Evolutionary conservation across 768 basidiomycete species (phyloP).

Genomic region (Guyanaporus albipodus): DNA sequence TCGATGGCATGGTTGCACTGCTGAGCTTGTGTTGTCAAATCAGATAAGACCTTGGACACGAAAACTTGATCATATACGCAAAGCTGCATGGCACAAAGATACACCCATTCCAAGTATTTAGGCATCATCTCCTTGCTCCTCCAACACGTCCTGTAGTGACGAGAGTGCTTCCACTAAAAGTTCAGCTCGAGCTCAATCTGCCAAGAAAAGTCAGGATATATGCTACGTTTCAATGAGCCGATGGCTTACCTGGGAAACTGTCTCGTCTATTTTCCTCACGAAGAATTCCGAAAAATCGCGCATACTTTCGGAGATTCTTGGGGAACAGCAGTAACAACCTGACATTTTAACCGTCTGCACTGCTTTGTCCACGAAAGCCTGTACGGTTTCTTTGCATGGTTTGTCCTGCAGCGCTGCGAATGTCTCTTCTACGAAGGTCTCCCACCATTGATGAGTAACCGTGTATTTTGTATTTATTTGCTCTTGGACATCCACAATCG

Average conservation of each 20-base stretch:
- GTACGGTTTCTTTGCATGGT: neutral
- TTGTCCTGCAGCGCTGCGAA: neutral
- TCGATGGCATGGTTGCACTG: too few relatives aligned
- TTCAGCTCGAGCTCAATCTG: conserved; percentile 10
- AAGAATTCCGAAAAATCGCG: conserved; percentile 9
- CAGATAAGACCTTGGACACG: too few relatives aligned
- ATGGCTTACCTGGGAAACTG: too few relatives aligned
- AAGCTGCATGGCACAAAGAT: too few relatives aligned
- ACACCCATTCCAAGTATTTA: too few relatives aligned
- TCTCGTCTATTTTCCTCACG: conserved; percentile 6
- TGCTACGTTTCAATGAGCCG: too few relatives aligned
- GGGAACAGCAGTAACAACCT: neutral
- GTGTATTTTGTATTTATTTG: neutral
- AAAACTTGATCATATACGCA: too few relatives aligned
- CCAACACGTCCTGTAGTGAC: too few relatives aligned
- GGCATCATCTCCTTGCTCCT: too few relatives aligned
- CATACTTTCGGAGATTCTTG: conserved; percentile 14
- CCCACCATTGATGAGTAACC: conserved; percentile 20
- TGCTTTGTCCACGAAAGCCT: neutral
- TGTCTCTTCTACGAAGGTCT: conserved; percentile 2
- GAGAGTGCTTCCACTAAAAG: too few relatives aligned
- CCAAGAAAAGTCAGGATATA: neutral
- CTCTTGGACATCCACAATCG: neutral
- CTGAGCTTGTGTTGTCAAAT: too few relatives aligned
- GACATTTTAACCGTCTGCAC: neutral